Percentiles rank a stretch among this genome's conserved stretches.
Conservation (phyloP, 176 grass and related monocot genomes). For the Paspalum vaginatum region DNA sequence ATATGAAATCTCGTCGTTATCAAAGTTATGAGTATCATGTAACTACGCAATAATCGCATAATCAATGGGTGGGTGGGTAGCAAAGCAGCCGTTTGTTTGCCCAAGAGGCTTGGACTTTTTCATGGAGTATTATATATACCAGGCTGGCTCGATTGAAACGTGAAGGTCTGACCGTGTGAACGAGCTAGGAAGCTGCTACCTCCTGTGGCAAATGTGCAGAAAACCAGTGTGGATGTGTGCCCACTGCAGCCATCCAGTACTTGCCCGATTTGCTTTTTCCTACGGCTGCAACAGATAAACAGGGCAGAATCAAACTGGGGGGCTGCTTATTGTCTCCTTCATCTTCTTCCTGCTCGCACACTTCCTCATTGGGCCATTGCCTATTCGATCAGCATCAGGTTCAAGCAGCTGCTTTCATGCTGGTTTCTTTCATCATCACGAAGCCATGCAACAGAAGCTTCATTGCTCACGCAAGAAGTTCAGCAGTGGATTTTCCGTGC, state of each 20-base stretch:
- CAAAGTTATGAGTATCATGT: conserved; percentile 9
- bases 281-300: not conserved
- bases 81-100: conserved; percentile 14
- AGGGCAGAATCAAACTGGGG: not conserved
- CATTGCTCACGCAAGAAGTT: conserved; percentile 24
- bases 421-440: not conserved
- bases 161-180: conserved; percentile 33
- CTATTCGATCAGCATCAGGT: not conserved
- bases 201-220: conserved; percentile 18
- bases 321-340: not conserved
- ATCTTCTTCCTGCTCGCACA: not conserved
- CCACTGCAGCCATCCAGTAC: not conserved
- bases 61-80: conserved; percentile 7
- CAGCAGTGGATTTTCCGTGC: not conserved
- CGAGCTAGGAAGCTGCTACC: conserved; percentile 34
- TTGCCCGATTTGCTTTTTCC: conserved; percentile 24
- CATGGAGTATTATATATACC: not conserved
- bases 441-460: conserved; percentile 20
- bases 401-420: not conserved
- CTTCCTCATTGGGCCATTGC: not conserved
- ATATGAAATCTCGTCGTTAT: conserved; percentile 10
- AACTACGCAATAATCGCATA: conserved; percentile 22
- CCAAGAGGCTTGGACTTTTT: conserved; percentile 28
- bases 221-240: conserved; percentile 33
- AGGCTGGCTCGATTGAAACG: conserved; percentile 12